Evolutionary conservation across 805 yeast species (phyloP), one percentile per base, ranked within the genome.

Genomic region (Cyberlindnera americana): DNA sequence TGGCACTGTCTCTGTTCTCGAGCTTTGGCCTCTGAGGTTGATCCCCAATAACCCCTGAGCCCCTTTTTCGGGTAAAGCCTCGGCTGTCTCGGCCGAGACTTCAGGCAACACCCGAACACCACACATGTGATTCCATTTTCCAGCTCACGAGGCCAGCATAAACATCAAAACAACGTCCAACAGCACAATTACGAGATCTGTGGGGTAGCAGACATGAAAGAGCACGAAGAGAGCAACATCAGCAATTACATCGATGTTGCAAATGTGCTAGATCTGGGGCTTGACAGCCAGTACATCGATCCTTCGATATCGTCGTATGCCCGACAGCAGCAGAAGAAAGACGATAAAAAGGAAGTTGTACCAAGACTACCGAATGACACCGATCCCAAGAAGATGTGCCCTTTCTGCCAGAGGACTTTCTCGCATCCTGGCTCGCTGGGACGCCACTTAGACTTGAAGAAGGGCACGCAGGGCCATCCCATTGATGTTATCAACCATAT

Each of bases 351-450:
- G 11, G 6, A 46, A 45, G 6, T n/a, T n/a, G 43, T 53, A 0
- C 58, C 59, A 6, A 30, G 33, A 1, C 22, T 53, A 39, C 68
- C 53, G 45, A 62, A 43, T 41, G 64, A 45, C 48, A 57, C 37
- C 34, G 67, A 38, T 52, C 60, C 48, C 32, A 53, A 44, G 61
- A 68, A 47, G 50, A 53, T 29, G 52, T 77, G 83, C 53, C 64
- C 64, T 1, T 77, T 75, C 50, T 78, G 84, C 49, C 72, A 72
- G 1, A 64, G 68, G 41, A 62, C 69, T 1, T 79, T 78, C 53
- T 67, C 77, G 3, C 76, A 75, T 43, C 73, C 77, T 6, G 81
- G 83, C 2, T 74, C 81, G 1, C 60, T 77, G 40, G 83, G 83
- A 1, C 62, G 84, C 25, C 84, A 78, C 53, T 54, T 79, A 30